phyloP scores from a whole-genome alignment of 2,329 filamentous ascomycete species.

The Pseudogymnoascus sp. region DNA sequence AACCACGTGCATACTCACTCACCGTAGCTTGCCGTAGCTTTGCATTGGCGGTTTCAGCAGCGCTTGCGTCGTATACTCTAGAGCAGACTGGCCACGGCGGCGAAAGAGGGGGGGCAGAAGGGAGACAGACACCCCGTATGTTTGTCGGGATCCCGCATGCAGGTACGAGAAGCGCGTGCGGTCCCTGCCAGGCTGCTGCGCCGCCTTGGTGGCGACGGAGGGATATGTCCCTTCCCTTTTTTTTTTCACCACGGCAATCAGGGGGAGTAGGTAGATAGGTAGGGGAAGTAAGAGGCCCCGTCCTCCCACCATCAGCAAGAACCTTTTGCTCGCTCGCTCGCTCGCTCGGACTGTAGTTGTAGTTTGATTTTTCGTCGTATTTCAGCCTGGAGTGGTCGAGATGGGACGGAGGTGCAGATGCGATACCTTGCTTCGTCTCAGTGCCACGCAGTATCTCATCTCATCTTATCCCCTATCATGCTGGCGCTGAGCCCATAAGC shows the following conservation, averaged over 20 bases:
- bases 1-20: too few relatives aligned
- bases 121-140: not conserved
- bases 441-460: not conserved
- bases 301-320: not conserved
- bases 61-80: not conserved
- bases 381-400: not conserved
- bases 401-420: not conserved
- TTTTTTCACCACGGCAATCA: not conserved
- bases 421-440: not conserved
- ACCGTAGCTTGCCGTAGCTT: too few relatives aligned
- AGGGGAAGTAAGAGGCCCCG: not conserved
- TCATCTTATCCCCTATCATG: not conserved
- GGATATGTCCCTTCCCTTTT: not conserved
- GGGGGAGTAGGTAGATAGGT: not conserved
- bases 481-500: not conserved
- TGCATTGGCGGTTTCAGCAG: too few relatives aligned
- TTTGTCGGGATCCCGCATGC: conserved; percentile 1
- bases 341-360: not conserved
- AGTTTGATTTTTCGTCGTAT: not conserved
- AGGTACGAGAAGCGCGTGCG: not conserved
- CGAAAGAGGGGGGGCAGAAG: too few relatives aligned
- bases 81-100: not conserved
- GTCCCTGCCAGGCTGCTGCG: not conserved
- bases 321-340: not conserved
- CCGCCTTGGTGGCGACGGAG: not conserved